Conservation (phyloP, 495 filamentous ascomycete genomes). For the Penicillium ochrochloron region DNA sequence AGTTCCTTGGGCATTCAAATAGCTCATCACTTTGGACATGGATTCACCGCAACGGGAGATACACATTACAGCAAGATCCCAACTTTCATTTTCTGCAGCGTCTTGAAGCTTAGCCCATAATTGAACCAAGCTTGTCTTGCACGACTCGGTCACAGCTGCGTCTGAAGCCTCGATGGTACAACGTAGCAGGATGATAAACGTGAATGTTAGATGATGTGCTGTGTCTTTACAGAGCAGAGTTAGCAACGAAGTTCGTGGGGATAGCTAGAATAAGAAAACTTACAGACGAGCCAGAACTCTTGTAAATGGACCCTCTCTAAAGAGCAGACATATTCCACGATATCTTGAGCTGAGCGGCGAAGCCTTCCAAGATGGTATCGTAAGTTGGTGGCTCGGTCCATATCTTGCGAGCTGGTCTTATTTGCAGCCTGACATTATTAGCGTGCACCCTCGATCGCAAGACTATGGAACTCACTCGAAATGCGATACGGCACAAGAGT, state of each 20-base stretch:
- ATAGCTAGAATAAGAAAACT: neutral
- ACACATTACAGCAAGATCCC: constrained; percentile 7
- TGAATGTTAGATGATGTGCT: constrained; percentile 11
- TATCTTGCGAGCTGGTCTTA: neutral
- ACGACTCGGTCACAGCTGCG: neutral
- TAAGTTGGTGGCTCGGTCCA: constrained; percentile 1
- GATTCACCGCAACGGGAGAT: constrained; percentile 7
- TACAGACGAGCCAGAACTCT: constrained; percentile 11
- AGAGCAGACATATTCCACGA: constrained; percentile 10
- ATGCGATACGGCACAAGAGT: constrained; percentile 8
- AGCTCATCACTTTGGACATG: constrained; percentile 6
- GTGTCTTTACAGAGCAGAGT: neutral
- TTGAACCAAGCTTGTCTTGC: constrained; percentile 2
- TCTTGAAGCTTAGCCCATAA: constrained; percentile 13
- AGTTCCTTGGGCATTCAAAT: neutral
- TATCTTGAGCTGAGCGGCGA: constrained; percentile 6
- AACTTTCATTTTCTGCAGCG: constrained; percentile 4
- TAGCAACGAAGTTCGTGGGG: neutral
- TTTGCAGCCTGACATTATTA: constrained; percentile 1
- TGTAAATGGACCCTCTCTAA: constrained; percentile 5
- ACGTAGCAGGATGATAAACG: constrained; percentile 6
- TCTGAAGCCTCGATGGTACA: constrained; percentile 4
- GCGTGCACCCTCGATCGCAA: neutral
- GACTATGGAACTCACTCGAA: neutral
- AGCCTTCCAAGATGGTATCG: constrained; percentile 7